phyloP scores from a whole-genome alignment of 2,329 filamentous ascomycete species.

The Chaetomium globosum region DNA sequence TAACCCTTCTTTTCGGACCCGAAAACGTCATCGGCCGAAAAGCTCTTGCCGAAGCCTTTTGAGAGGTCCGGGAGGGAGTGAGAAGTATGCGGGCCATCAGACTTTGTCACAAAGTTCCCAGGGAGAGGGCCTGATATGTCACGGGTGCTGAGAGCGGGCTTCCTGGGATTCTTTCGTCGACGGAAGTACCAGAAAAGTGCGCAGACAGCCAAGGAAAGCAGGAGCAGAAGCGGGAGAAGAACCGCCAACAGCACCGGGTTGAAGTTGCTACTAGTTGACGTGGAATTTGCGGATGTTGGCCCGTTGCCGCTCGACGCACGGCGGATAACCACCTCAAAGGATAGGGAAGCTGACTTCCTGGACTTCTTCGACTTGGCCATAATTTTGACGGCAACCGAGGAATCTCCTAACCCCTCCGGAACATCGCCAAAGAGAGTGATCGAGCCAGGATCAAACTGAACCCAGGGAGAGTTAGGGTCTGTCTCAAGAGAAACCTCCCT shows the following conservation, averaged over 20 bases:
- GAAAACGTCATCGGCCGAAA: slow-evolving; percentile 27
- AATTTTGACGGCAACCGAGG: slow-evolving; percentile 37
- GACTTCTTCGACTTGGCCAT: slow-evolving; percentile 43
- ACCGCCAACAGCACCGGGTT: slow-evolving; percentile 48
- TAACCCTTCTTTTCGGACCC: slow-evolving; percentile 23
- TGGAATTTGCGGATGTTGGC: not conserved
- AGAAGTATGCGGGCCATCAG: not conserved
- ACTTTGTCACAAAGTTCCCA: slow-evolving; percentile 38
- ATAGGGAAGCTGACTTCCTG: slow-evolving; percentile 44
- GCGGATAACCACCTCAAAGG: slow-evolving; percentile 45
- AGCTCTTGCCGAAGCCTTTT: slow-evolving; percentile 25
- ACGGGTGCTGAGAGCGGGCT: slow-evolving; percentile 33
- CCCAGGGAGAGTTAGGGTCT: slow-evolving; percentile 48
- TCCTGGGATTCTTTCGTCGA: slow-evolving; percentile 33
- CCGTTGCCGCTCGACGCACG: slow-evolving; percentile 11
- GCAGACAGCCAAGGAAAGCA: slow-evolving; percentile 43
- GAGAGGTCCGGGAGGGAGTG: slow-evolving; percentile 25
- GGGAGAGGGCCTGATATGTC: slow-evolving; percentile 42
- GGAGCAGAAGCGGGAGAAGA: slow-evolving; percentile 48
- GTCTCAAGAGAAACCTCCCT: slow-evolving; percentile 45
- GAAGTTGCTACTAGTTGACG: slow-evolving; percentile 34
- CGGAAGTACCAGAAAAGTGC: slow-evolving; percentile 40
- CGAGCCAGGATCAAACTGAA: slow-evolving; percentile 43
- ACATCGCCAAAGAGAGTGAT: slow-evolving; percentile 48
- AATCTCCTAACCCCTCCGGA: slow-evolving; percentile 42